Conservation (phyloP, 768 basidiomycete species). For the Amanita exitialis region DNA sequence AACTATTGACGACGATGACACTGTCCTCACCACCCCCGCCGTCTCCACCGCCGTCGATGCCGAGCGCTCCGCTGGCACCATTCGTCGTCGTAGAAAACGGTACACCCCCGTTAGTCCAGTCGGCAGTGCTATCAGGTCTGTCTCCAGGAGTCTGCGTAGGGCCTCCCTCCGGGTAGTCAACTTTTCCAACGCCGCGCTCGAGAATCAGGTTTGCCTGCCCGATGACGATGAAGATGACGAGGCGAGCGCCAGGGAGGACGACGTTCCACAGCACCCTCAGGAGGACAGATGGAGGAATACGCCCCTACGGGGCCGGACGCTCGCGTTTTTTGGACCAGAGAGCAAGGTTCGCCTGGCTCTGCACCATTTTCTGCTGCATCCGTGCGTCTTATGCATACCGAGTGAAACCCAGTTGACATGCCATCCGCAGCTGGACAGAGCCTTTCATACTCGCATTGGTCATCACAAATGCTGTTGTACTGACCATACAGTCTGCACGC, state of each 20-base stretch:
- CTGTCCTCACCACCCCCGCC: conserved; percentile 33
- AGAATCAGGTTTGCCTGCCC: conserved; percentile 45
- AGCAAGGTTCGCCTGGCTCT: conserved; percentile 55
- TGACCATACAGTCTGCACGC: conserved; percentile 71
- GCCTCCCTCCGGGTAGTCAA: conserved; percentile 80
- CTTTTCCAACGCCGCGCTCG: conserved; percentile 49
- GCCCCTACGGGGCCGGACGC: conserved; percentile 66
- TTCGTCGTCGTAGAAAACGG: conserved; percentile 33
- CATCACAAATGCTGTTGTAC: conserved; percentile 69
- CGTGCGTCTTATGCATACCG: conserved; percentile 37
- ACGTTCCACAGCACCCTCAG: conserved; percentile 25
- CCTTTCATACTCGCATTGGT: conserved; percentile 77
- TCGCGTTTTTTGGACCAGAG: conserved; percentile 66
- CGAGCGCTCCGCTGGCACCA: conserved; percentile 33
- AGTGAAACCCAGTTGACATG: too few species aligned
- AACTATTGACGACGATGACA: conserved; percentile 47
- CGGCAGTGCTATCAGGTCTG: conserved; percentile 45
- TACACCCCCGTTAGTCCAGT: conserved; percentile 48
- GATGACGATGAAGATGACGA: conserved; percentile 32
- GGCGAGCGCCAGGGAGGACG: conserved; percentile 18
- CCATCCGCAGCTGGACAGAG: conserved; percentile 64
- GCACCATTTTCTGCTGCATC: conserved; percentile 58
- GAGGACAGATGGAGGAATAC: conserved; percentile 30
- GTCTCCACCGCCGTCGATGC: conserved; percentile 29
- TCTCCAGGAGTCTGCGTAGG: conserved; percentile 47